Evolutionary conservation across 345 rosid genomes (phyloP).

Genomic region (Lumnitzera littorea): DNA sequence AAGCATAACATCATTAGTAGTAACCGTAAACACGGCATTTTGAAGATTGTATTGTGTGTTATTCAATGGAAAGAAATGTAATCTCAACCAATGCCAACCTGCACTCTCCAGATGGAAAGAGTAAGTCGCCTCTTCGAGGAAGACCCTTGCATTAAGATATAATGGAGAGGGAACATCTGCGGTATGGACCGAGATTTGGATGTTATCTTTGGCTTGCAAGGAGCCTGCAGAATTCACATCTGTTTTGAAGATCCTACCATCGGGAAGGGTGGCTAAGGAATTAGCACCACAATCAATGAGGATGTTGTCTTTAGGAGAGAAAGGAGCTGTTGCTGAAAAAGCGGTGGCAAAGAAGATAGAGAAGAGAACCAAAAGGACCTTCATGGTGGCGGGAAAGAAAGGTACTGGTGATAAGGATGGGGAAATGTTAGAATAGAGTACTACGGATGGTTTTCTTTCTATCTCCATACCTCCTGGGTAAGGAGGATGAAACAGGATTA

Average conservation of each 20-base stretch:
- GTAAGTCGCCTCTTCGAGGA: slow-evolving; percentile 7
- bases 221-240: slow-evolving; percentile 6
- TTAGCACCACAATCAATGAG: slow-evolving; percentile 17
- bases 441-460: slow-evolving; percentile 5
- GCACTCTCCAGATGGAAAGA: slow-evolving; percentile 8
- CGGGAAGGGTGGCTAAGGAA: slow-evolving; percentile 7
- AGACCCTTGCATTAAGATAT: slow-evolving; percentile 13
- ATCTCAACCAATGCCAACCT: slow-evolving; percentile 19
- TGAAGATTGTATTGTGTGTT: slow-evolving; percentile 6
- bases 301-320: slow-evolving; percentile 15
- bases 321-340: neutral
- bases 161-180: slow-evolving; percentile 7
- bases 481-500: slow-evolving; percentile 4
- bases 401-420: neutral
- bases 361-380: slow-evolving; percentile 2
- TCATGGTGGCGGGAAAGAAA: neutral
- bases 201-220: slow-evolving; percentile 9
- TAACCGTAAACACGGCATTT: slow-evolving; percentile 7
- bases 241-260: slow-evolving; percentile 12
- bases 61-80: slow-evolving; percentile 12
- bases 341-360: neutral
- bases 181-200: slow-evolving; percentile 1
- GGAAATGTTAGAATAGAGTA: neutral
- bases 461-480: slow-evolving; percentile 10
- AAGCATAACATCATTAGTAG: slow-evolving; percentile 7